A percentile compares a stretch with the other conserved stretches of the same genome.
Conservation (phyloP, 208 protist species). For the Acanthamoeba triangularis region DNA sequence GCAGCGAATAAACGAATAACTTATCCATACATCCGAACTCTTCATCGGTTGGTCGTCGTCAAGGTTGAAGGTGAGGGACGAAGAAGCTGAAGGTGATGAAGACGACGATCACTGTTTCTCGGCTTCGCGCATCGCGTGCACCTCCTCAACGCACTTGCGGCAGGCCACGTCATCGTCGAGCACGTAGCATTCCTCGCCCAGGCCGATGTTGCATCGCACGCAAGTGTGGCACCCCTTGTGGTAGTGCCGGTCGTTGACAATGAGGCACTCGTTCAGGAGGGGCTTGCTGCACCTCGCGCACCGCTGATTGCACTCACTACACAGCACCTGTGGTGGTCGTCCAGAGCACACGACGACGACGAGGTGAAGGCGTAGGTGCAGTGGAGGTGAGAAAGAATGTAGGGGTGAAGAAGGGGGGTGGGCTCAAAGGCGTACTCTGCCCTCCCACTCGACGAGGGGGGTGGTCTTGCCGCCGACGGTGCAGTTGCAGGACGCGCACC, state of each 20-base stretch:
- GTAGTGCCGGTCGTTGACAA: not conserved
- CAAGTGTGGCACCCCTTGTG: not conserved
- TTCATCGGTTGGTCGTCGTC: not conserved
- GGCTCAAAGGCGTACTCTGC: not conserved
- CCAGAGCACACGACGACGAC: not conserved
- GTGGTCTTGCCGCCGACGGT: slow-evolving; percentile 40
- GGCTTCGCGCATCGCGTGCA: not conserved
- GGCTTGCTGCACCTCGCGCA: not conserved
- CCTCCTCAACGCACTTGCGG: slow-evolving; percentile 27
- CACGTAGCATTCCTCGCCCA: not conserved
- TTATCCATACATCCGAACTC: not conserved
- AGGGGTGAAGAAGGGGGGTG: not conserved
- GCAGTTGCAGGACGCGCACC: not conserved
- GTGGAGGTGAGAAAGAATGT: not conserved
- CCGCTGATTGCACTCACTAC: not conserved
- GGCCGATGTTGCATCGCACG: not conserved
- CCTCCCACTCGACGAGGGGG: not conserved
- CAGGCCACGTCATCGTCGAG: slow-evolving; percentile 1
- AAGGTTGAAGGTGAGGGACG: too few species aligned
- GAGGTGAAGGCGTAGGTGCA: not conserved
- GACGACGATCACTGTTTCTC: not conserved
- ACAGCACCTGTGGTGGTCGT: not conserved
- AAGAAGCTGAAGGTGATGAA: not conserved
- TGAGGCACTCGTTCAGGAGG: not conserved
- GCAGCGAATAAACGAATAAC: slow-evolving; percentile 48